Conservation (phyloP, 202 grass and related monocot genomes). For the Elaeis oleifera region DNA sequence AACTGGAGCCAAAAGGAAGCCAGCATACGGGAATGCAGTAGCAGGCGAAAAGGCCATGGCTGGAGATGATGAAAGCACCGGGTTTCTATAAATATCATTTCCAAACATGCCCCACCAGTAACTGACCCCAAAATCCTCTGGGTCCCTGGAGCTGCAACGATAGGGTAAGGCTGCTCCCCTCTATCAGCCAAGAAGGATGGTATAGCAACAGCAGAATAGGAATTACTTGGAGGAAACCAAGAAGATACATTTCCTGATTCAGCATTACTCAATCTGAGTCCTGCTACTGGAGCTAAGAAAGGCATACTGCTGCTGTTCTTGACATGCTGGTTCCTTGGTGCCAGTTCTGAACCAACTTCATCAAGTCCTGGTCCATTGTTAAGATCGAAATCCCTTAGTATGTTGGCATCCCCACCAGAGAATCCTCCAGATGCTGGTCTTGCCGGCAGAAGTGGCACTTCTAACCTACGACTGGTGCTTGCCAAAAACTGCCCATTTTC, state of each 20-base stretch:
- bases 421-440: constrained; percentile 30
- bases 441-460: constrained; percentile 44
- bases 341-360: constrained; percentile 52
- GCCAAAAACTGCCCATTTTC: constrained; percentile 53
- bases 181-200: constrained; percentile 63
- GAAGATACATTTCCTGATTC: constrained; percentile 50
- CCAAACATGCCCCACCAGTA: constrained; percentile 42
- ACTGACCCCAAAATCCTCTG: constrained; percentile 54
- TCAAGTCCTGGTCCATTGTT: constrained; percentile 82
- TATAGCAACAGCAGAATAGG: constrained; percentile 53
- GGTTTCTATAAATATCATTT: constrained; percentile 39
- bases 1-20: constrained; percentile 46
- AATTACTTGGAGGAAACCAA: constrained; percentile 44
- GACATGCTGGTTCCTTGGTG: constrained; percentile 40
- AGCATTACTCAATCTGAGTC: constrained; percentile 51
- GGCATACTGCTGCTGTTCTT: constrained; percentile 42
- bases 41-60: constrained; percentile 51
- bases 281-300: constrained; percentile 46
- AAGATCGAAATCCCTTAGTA: constrained; percentile 67
- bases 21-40: constrained; percentile 52
- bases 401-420: constrained; percentile 16
- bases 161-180: constrained; percentile 53
- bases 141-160: constrained; percentile 37
- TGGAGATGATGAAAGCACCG: constrained; percentile 63
- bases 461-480: constrained; percentile 41